Conservation (phyloP, 331 rosid species). For the Saraca asoca region DNA sequence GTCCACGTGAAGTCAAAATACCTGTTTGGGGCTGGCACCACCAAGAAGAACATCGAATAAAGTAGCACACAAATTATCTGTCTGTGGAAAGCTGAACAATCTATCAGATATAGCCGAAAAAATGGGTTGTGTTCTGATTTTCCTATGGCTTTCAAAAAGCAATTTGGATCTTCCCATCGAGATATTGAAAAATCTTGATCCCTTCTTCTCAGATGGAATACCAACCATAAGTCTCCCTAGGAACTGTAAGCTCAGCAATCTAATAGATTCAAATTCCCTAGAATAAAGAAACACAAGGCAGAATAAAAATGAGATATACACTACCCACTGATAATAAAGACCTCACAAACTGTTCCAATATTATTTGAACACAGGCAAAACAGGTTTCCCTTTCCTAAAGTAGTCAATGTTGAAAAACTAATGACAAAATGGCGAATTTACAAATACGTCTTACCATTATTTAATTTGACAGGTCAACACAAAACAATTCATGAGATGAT, state of each 20-base stretch:
- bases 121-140: slow-evolving; percentile 71
- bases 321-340: neutral
- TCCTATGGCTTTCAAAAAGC: slow-evolving; percentile 60
- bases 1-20: slow-evolving; percentile 31
- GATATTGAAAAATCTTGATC: slow-evolving; percentile 81
- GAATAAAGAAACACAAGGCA: slow-evolving; percentile 23
- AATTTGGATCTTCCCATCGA: slow-evolving; percentile 69
- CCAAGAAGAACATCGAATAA: slow-evolving; percentile 98
- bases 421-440: slow-evolving; percentile 1
- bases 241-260: slow-evolving; percentile 91
- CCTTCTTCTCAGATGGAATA: slow-evolving; percentile 91
- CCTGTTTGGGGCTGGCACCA: slow-evolving; percentile 99
- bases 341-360: neutral
- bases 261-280: slow-evolving; percentile 87
- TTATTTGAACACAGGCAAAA: neutral
- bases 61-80: slow-evolving; percentile 87
- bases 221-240: slow-evolving; percentile 92
- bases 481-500: no score
- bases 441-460: neutral
- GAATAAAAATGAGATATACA: slow-evolving; percentile 29
- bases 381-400: neutral
- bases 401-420: neutral
- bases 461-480: neutral
- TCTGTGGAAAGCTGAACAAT: slow-evolving; percentile 84
- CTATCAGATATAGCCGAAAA: slow-evolving; percentile 79